These are phyloP conservation scores for Piromyces finnis DNA, from an alignment of 192 early-diverging fungal genomes.

Conservation along the genomic window DNA sequence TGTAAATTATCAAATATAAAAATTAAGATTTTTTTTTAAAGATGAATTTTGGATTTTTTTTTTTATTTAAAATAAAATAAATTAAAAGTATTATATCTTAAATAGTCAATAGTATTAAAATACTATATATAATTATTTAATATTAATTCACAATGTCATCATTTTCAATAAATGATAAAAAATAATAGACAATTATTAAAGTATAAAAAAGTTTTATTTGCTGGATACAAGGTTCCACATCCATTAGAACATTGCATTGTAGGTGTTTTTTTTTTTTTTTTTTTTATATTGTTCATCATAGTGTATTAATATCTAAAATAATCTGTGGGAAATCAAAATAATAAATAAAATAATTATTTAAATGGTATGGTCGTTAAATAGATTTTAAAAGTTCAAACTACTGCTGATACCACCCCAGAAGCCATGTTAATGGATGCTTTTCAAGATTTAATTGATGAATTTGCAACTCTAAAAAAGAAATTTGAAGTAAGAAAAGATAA, in stretches of 20 bases:
- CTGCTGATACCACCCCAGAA: constrained; percentile 60
- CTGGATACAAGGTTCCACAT: constrained; percentile 92
- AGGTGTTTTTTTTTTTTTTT: neutral
- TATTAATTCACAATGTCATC: too few species aligned
- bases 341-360: too few species aligned
- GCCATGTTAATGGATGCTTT: neutral
- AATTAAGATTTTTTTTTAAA: too few species aligned
- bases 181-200: constrained; percentile 60
- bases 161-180: neutral
- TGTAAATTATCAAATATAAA: constrained; percentile 35
- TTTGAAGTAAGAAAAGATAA: too few species aligned
- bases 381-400: constrained; percentile 76
- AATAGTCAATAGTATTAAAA: too few species aligned
- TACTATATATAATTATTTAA: too few species aligned
- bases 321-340: too few species aligned
- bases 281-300: too few species aligned
- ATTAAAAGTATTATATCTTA: too few species aligned
- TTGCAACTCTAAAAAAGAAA: neutral
- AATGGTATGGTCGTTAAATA: neutral
- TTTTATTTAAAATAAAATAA: too few species aligned
- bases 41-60: too few species aligned
- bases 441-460: neutral
- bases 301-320: too few species aligned
- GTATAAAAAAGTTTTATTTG: constrained; percentile 84
- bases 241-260: constrained; percentile 84